phyloP scores from a whole-genome alignment of 2,329 filamentous ascomycete species.

The Byssothecium circinans region DNA sequence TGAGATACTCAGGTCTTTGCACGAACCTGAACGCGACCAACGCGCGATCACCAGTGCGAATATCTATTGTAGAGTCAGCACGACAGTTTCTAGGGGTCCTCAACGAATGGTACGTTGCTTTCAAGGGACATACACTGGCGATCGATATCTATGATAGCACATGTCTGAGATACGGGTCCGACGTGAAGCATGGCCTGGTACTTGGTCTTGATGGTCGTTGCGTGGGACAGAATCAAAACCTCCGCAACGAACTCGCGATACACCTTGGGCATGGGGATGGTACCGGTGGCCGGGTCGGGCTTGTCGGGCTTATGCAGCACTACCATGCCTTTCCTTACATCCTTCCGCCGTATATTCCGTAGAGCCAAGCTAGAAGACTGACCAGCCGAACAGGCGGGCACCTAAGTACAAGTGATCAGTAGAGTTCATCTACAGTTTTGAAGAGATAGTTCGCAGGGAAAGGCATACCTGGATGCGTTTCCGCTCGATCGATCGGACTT shows the following conservation, averaged over 20 bases:
- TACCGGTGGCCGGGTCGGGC: slow-evolving; percentile 48
- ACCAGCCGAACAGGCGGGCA: slow-evolving; percentile 79
- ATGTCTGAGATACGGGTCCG: slow-evolving; percentile 91
- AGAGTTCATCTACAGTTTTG: background rate
- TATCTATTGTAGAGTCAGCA: slow-evolving; percentile 50
- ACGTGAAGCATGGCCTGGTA: slow-evolving; percentile 99
- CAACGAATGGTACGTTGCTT: background rate
- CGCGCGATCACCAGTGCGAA: slow-evolving; percentile 91
- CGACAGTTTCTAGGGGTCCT: background rate
- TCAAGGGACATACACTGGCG: slow-evolving; percentile 61
- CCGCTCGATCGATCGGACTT: slow-evolving; percentile 88
- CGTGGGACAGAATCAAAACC: slow-evolving; percentile 93
- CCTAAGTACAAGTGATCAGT: background rate
- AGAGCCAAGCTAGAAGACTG: slow-evolving; percentile 92
- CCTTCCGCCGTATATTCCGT: slow-evolving; percentile 82
- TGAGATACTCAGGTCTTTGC: slow-evolving; percentile 89
- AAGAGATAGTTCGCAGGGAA: too few relatives aligned
- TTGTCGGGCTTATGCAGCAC: slow-evolving; percentile 82
- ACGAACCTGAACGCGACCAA: slow-evolving; percentile 93
- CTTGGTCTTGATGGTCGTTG: slow-evolving; percentile 93
- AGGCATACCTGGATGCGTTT: slow-evolving; percentile 76
- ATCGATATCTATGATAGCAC: slow-evolving; percentile 95
- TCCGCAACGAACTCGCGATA: slow-evolving; percentile 61
- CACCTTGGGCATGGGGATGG: slow-evolving; percentile 52
- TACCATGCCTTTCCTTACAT: slow-evolving; percentile 97